Percentiles rank a stretch among this genome's conserved stretches.
phyloP scores from a whole-genome alignment of 1,284 basidiomycete genomes.

The Vanrija humicola region DNA sequence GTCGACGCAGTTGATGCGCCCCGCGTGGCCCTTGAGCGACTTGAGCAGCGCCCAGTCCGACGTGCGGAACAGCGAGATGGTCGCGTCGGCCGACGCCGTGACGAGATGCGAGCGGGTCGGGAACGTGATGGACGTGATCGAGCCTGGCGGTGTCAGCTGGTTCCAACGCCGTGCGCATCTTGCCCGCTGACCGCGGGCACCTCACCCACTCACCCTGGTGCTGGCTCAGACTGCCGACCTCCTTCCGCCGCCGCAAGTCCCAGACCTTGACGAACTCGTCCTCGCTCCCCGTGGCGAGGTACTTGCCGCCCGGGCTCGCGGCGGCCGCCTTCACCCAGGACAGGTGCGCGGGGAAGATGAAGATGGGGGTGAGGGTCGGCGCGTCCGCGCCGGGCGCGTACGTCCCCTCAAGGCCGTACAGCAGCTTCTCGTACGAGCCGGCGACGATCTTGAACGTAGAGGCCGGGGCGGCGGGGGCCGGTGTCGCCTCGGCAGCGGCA shows the following conservation, averaged over 20 bases:
- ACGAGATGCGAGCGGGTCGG: conserved; percentile 84
- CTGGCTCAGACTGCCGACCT: conserved; percentile 87
- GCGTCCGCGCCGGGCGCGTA: conserved; percentile 23
- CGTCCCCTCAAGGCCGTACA: conserved; percentile 81
- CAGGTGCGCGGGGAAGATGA: conserved; percentile 95
- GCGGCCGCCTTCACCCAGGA: conserved; percentile 87
- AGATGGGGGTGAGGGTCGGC: conserved; percentile 67
- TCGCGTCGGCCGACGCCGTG: conserved; percentile 84
- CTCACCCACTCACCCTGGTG: conserved; percentile 67
- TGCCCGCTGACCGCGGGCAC: background rate
- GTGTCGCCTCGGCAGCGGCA: background rate
- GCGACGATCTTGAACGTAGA: conserved; percentile 78
- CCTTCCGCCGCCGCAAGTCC: conserved; percentile 84
- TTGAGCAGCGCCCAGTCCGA: conserved; percentile 90
- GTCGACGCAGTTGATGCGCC: conserved; percentile 80
- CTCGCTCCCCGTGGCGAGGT: conserved; percentile 88
- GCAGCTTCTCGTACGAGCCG: conserved; percentile 90
- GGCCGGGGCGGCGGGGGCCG: conserved; percentile 1
- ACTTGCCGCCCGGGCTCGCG: conserved; percentile 85
- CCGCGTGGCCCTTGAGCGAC: conserved; percentile 86
- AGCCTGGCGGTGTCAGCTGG: conserved; percentile 56
- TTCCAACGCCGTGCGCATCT: no score
- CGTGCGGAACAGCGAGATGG: conserved; percentile 81
- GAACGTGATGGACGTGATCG: conserved; percentile 84
- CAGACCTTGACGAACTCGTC: conserved; percentile 98